Conservation (phyloP, 306 rosid genomes). For the Cucumis cinereus region DNA sequence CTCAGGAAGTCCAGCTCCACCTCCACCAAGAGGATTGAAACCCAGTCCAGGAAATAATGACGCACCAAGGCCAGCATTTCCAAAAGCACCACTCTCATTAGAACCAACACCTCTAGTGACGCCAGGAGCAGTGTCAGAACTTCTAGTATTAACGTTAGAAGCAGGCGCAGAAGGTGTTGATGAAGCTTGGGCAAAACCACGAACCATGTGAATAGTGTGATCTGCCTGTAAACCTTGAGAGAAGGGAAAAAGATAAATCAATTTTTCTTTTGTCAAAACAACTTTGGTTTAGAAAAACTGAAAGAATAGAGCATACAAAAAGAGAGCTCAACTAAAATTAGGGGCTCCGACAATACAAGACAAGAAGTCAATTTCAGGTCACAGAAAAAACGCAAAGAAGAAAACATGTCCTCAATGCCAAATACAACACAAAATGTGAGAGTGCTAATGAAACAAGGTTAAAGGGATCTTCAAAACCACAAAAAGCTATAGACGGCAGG, state of each 20-base stretch:
- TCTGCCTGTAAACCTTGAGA: conserved; percentile 35
- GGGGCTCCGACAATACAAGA: too few species aligned
- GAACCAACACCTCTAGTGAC: conserved; percentile 53
- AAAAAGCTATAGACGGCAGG: neutral
- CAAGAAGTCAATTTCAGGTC: neutral
- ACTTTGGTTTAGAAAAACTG: too few species aligned
- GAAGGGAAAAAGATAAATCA: neutral
- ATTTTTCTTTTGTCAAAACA: too few species aligned
- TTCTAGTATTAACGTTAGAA: conserved; percentile 15
- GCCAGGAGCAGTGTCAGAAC: conserved; percentile 23
- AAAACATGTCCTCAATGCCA: neutral
- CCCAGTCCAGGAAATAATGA: conserved; percentile 45
- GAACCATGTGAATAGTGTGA: conserved; percentile 55
- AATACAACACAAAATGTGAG: neutral
- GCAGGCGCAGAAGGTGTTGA: conserved; percentile 20
- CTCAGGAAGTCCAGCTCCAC: conserved; percentile 31
- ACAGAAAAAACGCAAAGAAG: neutral
- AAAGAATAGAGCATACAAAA: too few species aligned
- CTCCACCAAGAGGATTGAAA: conserved; percentile 22
- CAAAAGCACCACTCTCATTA: conserved; percentile 28
- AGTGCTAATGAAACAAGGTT: neutral
- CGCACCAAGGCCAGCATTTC: conserved; percentile 23
- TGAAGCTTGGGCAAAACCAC: conserved; percentile 33
- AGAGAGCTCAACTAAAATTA: too few species aligned
- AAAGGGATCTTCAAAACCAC: neutral